A percentile compares a stretch with the other conserved stretches of the same genome.
phyloP scores from a whole-genome alignment of 2,329 filamentous ascomycete species.

The Diaporthe capsici region DNA sequence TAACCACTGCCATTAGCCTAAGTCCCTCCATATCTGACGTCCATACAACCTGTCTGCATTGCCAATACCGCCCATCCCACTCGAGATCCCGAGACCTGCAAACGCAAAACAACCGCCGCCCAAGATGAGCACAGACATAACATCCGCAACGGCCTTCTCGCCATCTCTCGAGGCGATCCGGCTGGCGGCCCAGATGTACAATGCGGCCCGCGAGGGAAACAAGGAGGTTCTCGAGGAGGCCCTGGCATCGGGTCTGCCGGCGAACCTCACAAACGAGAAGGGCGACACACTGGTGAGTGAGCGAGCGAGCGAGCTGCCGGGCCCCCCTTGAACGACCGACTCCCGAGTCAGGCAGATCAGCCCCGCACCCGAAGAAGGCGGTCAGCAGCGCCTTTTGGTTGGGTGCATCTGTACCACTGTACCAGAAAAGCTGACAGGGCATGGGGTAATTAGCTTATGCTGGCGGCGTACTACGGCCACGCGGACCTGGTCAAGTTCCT shows the following conservation, averaged over 20 bases:
- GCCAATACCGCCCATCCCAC: background rate
- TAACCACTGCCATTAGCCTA: background rate
- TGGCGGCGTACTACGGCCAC: constrained; percentile 79
- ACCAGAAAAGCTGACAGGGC: background rate
- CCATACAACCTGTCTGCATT: constrained; percentile 8
- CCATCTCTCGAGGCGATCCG: constrained; percentile 76
- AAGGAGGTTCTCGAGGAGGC: constrained; percentile 72
- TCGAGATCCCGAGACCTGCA: background rate
- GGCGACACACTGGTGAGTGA: constrained; percentile 75
- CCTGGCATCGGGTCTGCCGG: constrained; percentile 74
- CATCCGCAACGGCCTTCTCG: constrained; percentile 33
- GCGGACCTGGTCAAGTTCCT: constrained; percentile 72
- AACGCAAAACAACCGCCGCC: background rate
- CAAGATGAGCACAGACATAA: constrained; percentile 14
- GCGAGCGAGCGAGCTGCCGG: background rate
- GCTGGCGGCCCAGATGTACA: constrained; percentile 76
- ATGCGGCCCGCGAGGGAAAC: constrained; percentile 74
- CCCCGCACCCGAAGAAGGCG: background rate
- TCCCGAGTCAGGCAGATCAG: constrained; percentile 21
- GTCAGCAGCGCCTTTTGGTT: constrained; percentile 1
- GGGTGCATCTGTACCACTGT: background rate
- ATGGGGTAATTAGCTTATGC: constrained; percentile 69
- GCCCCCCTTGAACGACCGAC: background rate
- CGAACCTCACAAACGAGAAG: constrained; percentile 80
- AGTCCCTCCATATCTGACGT: background rate